These are phyloP conservation scores for Cercospora sesami DNA, from an alignment of 2,329 filamentous ascomycete genomes.

Conservation along the genomic window DNA sequence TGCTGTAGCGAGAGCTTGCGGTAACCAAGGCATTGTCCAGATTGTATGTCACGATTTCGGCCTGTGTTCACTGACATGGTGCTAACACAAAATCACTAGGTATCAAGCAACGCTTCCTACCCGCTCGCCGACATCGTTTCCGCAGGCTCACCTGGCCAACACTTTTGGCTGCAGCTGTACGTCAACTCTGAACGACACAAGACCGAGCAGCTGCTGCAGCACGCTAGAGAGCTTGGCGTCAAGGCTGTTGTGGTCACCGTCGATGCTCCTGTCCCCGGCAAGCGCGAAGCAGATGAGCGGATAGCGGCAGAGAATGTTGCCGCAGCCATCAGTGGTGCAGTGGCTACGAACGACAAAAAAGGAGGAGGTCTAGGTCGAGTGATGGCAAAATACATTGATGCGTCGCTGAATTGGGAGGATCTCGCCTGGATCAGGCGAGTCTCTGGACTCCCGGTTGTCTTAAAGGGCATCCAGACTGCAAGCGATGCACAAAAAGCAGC, in stretches of 20 bases:
- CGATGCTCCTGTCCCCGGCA: slow-evolving; percentile 58
- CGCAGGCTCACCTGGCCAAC: slow-evolving; percentile 24
- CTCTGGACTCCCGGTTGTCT: slow-evolving; percentile 64
- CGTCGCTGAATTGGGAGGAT: slow-evolving; percentile 57
- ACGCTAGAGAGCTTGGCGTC: slow-evolving; percentile 52
- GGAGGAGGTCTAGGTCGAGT: slow-evolving; percentile 58
- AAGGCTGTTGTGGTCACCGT: slow-evolving; percentile 60
- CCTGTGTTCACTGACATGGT: no score
- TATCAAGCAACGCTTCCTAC: slow-evolving; percentile 37
- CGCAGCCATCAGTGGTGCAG: slow-evolving; percentile 53
- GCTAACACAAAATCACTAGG: not conserved
- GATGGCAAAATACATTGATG: slow-evolving; percentile 55
- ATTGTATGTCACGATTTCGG: not conserved
- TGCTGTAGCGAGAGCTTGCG: slow-evolving; percentile 35
- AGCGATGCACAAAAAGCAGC: slow-evolving; percentile 51
- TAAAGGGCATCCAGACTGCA: slow-evolving; percentile 59
- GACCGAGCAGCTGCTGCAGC: slow-evolving; percentile 51
- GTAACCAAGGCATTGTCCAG: slow-evolving; percentile 24
- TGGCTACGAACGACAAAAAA: slow-evolving; percentile 53
- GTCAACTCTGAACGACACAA: slow-evolving; percentile 58
- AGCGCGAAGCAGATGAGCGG: slow-evolving; percentile 52
- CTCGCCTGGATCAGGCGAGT: slow-evolving; percentile 58
- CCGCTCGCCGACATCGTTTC: slow-evolving; percentile 33
- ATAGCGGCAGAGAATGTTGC: slow-evolving; percentile 51
- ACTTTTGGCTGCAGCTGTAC: slow-evolving; percentile 62